Conservation (phyloP, 371 early-diverging fungal species). For the Nematocida parisii region DNA sequence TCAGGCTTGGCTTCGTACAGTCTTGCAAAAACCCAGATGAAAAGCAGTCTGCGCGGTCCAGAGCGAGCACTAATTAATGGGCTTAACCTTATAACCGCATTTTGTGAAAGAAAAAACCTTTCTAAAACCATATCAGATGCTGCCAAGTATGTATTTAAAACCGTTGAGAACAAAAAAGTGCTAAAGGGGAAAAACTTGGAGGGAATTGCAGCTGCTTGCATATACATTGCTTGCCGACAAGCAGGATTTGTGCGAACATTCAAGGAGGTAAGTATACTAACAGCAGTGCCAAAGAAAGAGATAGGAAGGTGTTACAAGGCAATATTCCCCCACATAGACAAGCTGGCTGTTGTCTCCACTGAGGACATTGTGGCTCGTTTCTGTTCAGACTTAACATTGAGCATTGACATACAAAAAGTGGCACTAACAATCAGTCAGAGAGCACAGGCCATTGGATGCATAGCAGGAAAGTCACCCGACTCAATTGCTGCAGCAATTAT, state of each 20-base stretch:
- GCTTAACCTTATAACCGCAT: conserved; percentile 82
- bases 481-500: conserved; percentile 71
- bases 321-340: conserved; percentile 69
- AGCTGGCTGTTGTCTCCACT: conserved; percentile 63
- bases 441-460: conserved; percentile 63
- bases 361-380: conserved; percentile 72
- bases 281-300: conserved; percentile 75
- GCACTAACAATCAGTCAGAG: conserved; percentile 65
- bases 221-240: conserved; percentile 89
- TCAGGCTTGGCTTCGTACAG: conserved; percentile 60
- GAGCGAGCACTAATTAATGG: conserved; percentile 80
- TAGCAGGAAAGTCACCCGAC: conserved; percentile 70
- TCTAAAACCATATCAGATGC: conserved; percentile 80
- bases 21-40: conserved; percentile 70
- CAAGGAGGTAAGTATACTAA: conserved; percentile 87
- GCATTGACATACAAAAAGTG: conserved; percentile 67
- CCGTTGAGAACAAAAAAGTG: conserved; percentile 77
- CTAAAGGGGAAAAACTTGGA: conserved; percentile 82
- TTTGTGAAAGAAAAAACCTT: conserved; percentile 82
- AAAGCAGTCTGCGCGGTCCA: conserved; percentile 70
- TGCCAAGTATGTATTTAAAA: conserved; percentile 87
- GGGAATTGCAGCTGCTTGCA: conserved; percentile 87
- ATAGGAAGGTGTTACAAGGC: conserved; percentile 70
- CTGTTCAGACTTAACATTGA: conserved; percentile 70
- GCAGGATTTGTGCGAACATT: conserved; percentile 87